Base-by-base conservation (phyloP, 2,329 filamentous ascomycete genomes). In the Monascus ruber region DNA sequence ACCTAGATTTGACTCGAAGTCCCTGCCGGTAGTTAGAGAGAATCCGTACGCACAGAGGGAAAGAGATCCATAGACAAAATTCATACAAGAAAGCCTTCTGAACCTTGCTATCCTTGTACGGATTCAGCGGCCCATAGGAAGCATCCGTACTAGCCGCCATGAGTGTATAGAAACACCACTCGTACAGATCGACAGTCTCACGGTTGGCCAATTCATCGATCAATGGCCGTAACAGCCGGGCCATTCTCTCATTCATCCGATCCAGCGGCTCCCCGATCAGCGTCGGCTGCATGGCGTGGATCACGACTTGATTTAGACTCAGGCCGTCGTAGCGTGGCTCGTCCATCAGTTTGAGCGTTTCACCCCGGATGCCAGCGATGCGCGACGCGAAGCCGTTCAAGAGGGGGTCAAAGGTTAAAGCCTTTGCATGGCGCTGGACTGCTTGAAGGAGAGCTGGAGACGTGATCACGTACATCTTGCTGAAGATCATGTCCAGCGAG, bases 1-100 rank as follows among this genome's bases (percentile, higher is more conserved):
- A 3, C 53, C 41, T 26, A 63, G 40, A 34, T 56, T 60, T 6
- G 37, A 40, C 35, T 70, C 67, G 43, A 65, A 63, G n/a, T 60
- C 53, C 64, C 64, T 55, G 17, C 3, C n/a, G n/a, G 28, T n/a
- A 7, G 28, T 31, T n/a, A n/a, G 28, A 8, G n/a, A n/a, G n/a
- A 31, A n/a, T 7, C 7, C 7, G 28, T 31, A n/a, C 28, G 28
- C 7, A n/a, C 28, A 31, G 28, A 31, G 7, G 28, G 2, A 31
- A n/a, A 31, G n/a, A n/a, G 28, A 31, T 7, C 7, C 3, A 31
- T n/a, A 31, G 28, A 31, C 7, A 7, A 31, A n/a, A 2, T n/a
- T 25, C 37, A 36, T 36, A 55, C 52, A 49, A 55, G 33, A 52
- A 53, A 38, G 47, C 45, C 24, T 55, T 38, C 26, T 43, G 36